Evolutionary conservation across 129 eudicot genomes (phyloP).

Genomic region (Tagetes erecta): DNA sequence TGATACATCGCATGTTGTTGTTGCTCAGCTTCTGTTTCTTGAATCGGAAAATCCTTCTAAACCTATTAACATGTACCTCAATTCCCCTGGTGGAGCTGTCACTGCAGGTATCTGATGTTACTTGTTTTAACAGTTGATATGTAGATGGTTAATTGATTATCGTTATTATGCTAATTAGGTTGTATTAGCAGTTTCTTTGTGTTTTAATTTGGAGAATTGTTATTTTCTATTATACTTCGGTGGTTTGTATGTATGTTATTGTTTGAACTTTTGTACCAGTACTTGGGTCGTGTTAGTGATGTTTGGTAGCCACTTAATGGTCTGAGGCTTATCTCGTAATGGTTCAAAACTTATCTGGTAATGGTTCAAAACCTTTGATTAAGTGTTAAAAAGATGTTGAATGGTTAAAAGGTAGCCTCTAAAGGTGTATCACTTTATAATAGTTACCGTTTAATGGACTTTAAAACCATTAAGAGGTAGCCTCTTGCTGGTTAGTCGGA

Average conservation of each 20-base stretch:
- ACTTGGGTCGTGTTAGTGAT: not conserved
- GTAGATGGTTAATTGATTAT: not conserved
- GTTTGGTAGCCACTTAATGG: too few species aligned
- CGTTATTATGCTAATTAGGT: slow-evolving; percentile 14
- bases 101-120: slow-evolving; percentile 56
- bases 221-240: not conserved
- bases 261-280: not conserved
- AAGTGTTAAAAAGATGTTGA: too few species aligned
- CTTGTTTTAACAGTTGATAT: not conserved
- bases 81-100: slow-evolving; percentile 92
- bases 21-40: slow-evolving; percentile 85
- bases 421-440: too few species aligned
- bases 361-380: too few species aligned
- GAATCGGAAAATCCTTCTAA: slow-evolving; percentile 91
- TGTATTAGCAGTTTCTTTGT: not conserved
- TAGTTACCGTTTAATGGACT: too few species aligned
- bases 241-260: not conserved
- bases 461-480: too few species aligned
- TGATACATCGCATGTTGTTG: slow-evolving; percentile 84
- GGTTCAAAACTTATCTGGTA: too few species aligned
- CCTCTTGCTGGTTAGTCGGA: too few species aligned
- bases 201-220: not conserved
- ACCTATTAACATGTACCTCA: slow-evolving; percentile 83
- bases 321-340: too few species aligned
- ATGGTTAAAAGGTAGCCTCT: too few species aligned